These are phyloP conservation scores for Hanseniaspora gamundiae DNA, from an alignment of 1,139 yeast genomes.

Conservation along the genomic window DNA sequence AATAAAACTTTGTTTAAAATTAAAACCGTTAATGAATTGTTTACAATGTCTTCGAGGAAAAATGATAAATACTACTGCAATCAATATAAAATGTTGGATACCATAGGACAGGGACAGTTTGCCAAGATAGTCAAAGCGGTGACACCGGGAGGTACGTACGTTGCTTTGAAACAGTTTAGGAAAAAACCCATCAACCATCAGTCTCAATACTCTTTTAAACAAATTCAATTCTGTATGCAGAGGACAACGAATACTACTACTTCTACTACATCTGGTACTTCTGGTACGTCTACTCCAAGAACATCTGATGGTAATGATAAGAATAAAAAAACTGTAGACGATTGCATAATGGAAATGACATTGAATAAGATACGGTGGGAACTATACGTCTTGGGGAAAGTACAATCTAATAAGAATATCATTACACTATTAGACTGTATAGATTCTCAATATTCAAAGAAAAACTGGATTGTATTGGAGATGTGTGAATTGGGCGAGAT, in stretches of 20 bases:
- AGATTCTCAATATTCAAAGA: slow-evolving; percentile 17
- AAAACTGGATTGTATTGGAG: slow-evolving; percentile 22
- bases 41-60: neutral
- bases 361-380: slow-evolving; percentile 24
- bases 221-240: slow-evolving; percentile 5
- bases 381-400: slow-evolving; percentile 11
- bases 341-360: slow-evolving; percentile 18
- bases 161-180: slow-evolving; percentile 21
- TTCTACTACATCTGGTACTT: no score
- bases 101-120: slow-evolving; percentile 32
- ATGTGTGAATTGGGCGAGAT: slow-evolving; percentile 23
- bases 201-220: slow-evolving; percentile 14
- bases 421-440: slow-evolving; percentile 16
- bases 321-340: neutral
- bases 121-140: slow-evolving; percentile 29
- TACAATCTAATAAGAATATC: slow-evolving; percentile 7
- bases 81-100: slow-evolving; percentile 14
- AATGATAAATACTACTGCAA: slow-evolving; percentile 7
- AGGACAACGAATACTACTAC: no score
- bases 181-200: slow-evolving; percentile 15
- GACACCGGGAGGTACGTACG: slow-evolving; percentile 7
- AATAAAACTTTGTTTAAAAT: neutral
- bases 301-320: no score
- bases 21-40: neutral
- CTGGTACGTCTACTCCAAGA: no score